These are phyloP conservation scores for Colletotrichum neosansevieriae DNA, from an alignment of 2,329 filamentous ascomycete species.

Conservation along the genomic window DNA sequence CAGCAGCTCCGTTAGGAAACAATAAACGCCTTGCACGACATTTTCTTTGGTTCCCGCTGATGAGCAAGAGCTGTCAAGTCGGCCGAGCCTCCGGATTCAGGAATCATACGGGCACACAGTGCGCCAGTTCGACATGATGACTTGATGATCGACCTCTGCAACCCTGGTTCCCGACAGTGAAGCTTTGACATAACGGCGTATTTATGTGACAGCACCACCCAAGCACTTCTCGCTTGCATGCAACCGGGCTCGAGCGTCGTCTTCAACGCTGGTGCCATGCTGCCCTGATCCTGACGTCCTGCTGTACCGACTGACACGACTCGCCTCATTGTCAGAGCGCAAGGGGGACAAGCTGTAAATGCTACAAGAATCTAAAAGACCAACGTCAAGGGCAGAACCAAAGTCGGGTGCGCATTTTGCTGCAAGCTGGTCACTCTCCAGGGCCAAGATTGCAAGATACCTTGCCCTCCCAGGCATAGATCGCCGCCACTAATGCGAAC, in stretches of 20 bases:
- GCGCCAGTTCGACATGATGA: constrained; percentile 13
- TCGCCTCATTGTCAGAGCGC: constrained; percentile 27
- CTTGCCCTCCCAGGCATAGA: constrained; percentile 5
- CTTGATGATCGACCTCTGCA: constrained; percentile 14
- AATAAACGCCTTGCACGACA: constrained; percentile 29
- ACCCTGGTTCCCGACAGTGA: constrained; percentile 15
- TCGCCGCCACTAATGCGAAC: constrained; percentile 31
- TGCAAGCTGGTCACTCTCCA: not conserved
- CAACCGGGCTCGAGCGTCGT: constrained; percentile 36
- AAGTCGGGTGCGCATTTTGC: not conserved
- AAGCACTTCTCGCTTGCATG: constrained; percentile 34
- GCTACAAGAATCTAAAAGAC: not conserved
- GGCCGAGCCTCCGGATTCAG: constrained; percentile 19
- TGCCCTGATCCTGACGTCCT: not conserved
- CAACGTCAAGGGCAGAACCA: constrained; percentile 3
- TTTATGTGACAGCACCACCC: constrained; percentile 33
- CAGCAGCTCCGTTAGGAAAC: not conserved
- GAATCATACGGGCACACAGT: constrained; percentile 22
- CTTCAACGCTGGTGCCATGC: constrained; percentile 24
- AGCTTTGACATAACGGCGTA: constrained; percentile 38
- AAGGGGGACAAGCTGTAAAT: not conserved
- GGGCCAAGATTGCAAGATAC: constrained; percentile 5
- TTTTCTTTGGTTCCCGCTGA: constrained; percentile 14
- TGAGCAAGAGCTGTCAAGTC: not conserved
- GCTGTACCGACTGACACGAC: constrained; percentile 8